A percentile compares a stretch with the other conserved stretches of the same genome.
Evolutionary conservation across 176 grass and related monocot genomes (phyloP).

Genomic region (Bothriochloa decipiens): DNA sequence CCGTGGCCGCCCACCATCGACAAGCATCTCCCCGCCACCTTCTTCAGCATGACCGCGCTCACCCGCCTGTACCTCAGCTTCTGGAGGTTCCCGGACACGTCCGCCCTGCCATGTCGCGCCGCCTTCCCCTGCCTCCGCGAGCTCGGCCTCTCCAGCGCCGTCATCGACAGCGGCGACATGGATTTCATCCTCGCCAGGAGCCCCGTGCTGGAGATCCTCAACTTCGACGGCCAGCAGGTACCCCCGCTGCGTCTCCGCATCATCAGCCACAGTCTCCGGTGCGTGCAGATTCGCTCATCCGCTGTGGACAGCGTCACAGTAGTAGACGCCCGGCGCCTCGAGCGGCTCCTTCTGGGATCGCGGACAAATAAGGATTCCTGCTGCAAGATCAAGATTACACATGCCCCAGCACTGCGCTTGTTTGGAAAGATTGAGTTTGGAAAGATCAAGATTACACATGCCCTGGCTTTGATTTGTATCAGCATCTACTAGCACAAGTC

Average conservation of each 20-base stretch:
- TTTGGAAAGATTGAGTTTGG: conserved; percentile 10
- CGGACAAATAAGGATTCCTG: neutral
- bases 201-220: conserved; percentile 32
- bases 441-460: too few species aligned
- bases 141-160: conserved; percentile 23
- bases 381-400: neutral
- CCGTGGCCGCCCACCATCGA: neutral
- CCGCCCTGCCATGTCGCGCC: neutral
- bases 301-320: neutral
- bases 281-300: conserved; percentile 5
- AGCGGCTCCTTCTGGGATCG: neutral
- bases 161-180: neutral
- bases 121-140: conserved; percentile 34
- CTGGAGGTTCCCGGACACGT: conserved; percentile 22
- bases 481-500: neutral
- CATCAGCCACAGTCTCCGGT: conserved; percentile 36
- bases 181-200: conserved; percentile 37
- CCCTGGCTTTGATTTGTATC: neutral
- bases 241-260: neutral
- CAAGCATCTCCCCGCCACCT: neutral
- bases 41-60: conserved; percentile 32
- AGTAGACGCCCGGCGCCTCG: conserved; percentile 18
- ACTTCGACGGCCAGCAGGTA: too few species aligned
- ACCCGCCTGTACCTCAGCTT: conserved; percentile 31
- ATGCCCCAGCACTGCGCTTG: neutral